These are phyloP conservation scores for Dactylis glomerata DNA, from an alignment of 176 grass and related monocot species.

Conservation along the genomic window DNA sequence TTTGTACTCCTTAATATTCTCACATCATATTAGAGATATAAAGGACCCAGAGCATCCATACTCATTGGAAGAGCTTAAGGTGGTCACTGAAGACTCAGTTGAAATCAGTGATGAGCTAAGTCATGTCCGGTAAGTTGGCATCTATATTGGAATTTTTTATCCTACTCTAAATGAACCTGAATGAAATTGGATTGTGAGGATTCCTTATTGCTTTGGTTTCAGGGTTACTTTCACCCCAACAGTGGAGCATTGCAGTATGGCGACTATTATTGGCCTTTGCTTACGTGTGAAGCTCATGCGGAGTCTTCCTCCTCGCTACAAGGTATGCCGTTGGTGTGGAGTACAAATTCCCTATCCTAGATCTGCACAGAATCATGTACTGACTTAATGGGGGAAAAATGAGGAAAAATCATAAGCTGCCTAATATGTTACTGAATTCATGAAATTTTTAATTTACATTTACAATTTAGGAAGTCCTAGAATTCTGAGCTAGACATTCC, in stretches of 20 bases:
- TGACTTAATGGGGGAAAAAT: neutral
- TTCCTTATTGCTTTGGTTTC: constrained; percentile 12
- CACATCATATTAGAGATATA: constrained; percentile 99
- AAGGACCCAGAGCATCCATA: constrained; percentile 94
- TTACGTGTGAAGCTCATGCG: constrained; percentile 83
- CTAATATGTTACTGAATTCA: neutral
- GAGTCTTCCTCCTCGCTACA: constrained; percentile 87
- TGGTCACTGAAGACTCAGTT: constrained; percentile 73
- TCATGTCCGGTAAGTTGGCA: constrained; percentile 57
- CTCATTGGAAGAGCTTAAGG: constrained; percentile 92
- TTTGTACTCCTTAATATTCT: constrained; percentile 58
- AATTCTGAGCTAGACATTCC: neutral
- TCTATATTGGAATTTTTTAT: neutral
- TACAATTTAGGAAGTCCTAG: neutral
- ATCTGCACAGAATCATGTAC: neutral
- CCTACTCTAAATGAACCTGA: neutral
- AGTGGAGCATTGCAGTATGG: constrained; percentile 95
- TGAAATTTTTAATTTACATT: neutral
- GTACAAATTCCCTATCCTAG: neutral
- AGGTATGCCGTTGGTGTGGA: constrained; percentile 39
- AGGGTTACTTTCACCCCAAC: constrained; percentile 96
- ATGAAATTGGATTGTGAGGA: neutral
- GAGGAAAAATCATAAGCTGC: neutral
- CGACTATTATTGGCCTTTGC: constrained; percentile 94
- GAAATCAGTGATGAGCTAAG: constrained; percentile 63